Conservation (phyloP, 2,329 filamentous ascomycete species). For the Trichoderma harzianum region DNA sequence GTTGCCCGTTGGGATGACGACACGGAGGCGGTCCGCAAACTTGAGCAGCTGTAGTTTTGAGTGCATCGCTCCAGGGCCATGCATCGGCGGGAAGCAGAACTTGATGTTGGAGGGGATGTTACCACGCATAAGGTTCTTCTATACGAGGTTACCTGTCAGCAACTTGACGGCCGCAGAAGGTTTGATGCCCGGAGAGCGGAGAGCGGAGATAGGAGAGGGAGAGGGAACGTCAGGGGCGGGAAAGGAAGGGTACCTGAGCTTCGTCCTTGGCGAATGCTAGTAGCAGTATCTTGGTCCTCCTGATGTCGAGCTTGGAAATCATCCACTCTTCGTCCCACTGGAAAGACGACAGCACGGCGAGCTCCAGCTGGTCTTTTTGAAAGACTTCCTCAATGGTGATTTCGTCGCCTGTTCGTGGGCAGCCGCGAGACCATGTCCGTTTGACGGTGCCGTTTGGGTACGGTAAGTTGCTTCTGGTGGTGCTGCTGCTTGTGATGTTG, state of each 20-base stretch:
- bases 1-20: conserved; percentile 87
- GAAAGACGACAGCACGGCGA: conserved; percentile 82
- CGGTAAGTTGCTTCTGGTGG: conserved; percentile 28
- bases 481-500: not conserved
- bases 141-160: conserved; percentile 20
- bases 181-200: not conserved
- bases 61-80: conserved; percentile 75
- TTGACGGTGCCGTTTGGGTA: conserved; percentile 66
- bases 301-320: conserved; percentile 63
- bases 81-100: conserved; percentile 81
- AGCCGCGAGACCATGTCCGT: conserved; percentile 72
- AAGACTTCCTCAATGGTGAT: conserved; percentile 87
- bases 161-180: not conserved
- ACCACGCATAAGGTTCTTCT: conserved; percentile 46
- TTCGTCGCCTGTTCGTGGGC: conserved; percentile 61
- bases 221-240: not conserved
- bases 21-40: conserved; percentile 66
- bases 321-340: conserved; percentile 83
- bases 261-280: conserved; percentile 54
- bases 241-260: conserved; percentile 41
- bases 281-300: conserved; percentile 59
- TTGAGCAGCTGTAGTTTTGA: conserved; percentile 93
- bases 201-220: not conserved
- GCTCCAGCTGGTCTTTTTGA: conserved; percentile 65
- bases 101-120: conserved; percentile 56